phyloP scores from a whole-genome alignment of 148 eudicot species.

The Bassia scoparia region DNA sequence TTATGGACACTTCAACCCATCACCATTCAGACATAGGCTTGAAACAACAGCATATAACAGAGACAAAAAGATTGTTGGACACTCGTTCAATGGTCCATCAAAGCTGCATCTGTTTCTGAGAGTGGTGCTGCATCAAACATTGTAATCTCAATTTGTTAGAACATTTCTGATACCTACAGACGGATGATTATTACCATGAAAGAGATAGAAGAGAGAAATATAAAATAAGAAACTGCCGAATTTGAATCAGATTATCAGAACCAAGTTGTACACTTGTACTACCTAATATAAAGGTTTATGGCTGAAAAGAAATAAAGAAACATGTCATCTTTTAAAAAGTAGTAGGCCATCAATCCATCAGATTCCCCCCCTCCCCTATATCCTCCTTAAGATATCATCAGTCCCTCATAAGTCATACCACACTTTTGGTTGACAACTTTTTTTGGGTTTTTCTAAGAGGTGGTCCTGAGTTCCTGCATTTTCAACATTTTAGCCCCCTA shows the following conservation, averaged over 20 bases:
- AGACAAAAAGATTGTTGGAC: neutral
- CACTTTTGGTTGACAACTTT: too few relatives aligned
- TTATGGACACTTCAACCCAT: neutral
- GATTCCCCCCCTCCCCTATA: too few relatives aligned
- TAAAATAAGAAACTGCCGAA: neutral
- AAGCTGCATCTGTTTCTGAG: slow-evolving; percentile 86
- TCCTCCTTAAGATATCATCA: too few relatives aligned
- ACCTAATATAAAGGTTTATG: too few relatives aligned
- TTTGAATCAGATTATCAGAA: neutral
- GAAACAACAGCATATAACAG: neutral
- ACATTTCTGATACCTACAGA: slow-evolving; percentile 13
- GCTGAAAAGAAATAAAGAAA: too few relatives aligned
- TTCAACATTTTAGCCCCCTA: too few relatives aligned
- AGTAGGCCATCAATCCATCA: too few relatives aligned
- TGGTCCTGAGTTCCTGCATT: too few relatives aligned
- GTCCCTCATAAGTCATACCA: too few relatives aligned
- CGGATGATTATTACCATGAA: neutral
- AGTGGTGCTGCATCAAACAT: slow-evolving; percentile 73
- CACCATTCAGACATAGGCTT: slow-evolving; percentile 7
- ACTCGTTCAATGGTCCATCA: slow-evolving; percentile 65
- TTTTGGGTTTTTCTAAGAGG: too few relatives aligned
- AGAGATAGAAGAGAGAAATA: neutral
- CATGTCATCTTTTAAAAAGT: too few relatives aligned
- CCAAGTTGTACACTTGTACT: too few relatives aligned
- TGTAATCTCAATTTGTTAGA: slow-evolving; percentile 16